Percentiles rank a stretch among this genome's conserved stretches.
These are phyloP conservation scores for Ophidiomyces ophidiicola DNA, from an alignment of 2,329 filamentous ascomycete species.

Conservation along the genomic window DNA sequence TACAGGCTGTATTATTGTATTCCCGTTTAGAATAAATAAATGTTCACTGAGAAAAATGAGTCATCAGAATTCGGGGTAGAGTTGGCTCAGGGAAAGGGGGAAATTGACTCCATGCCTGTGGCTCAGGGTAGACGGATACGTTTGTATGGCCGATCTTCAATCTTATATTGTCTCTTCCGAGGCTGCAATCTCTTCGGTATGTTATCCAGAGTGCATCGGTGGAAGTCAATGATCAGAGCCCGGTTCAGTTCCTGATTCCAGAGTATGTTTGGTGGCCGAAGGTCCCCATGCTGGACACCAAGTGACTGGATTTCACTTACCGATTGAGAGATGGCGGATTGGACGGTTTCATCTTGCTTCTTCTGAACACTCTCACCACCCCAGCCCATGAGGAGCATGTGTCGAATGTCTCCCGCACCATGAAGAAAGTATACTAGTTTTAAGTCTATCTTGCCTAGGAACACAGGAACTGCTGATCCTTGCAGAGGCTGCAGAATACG, in stretches of 20 bases:
- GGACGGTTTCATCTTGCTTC: too few species aligned
- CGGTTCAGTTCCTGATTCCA: slow-evolving; percentile 9
- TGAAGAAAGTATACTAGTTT: slow-evolving; percentile 9
- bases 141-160: too few species aligned
- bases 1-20: too few species aligned
- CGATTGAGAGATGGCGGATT: too few species aligned
- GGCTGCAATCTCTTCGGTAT: neutral
- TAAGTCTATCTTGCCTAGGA: slow-evolving; percentile 14
- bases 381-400: slow-evolving; percentile 14
- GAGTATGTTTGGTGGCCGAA: slow-evolving; percentile 6
- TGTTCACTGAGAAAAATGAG: too few species aligned
- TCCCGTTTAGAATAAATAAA: too few species aligned
- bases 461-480: slow-evolving; percentile 15
- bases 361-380: too few species aligned
- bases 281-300: slow-evolving; percentile 9
- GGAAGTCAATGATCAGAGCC: slow-evolving; percentile 14
- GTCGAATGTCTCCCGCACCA: slow-evolving; percentile 5
- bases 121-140: too few species aligned
- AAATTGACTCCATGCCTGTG: too few species aligned
- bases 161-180: too few species aligned
- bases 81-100: too few species aligned
- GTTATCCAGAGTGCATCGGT: slow-evolving; percentile 3
- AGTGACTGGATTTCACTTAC: slow-evolving; percentile 4
- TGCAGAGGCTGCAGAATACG: slow-evolving; percentile 11
- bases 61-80: too few species aligned